Evolutionary conservation across 768 basidiomycete species (phyloP).

Genomic region (Pulveroboletus sp.): DNA sequence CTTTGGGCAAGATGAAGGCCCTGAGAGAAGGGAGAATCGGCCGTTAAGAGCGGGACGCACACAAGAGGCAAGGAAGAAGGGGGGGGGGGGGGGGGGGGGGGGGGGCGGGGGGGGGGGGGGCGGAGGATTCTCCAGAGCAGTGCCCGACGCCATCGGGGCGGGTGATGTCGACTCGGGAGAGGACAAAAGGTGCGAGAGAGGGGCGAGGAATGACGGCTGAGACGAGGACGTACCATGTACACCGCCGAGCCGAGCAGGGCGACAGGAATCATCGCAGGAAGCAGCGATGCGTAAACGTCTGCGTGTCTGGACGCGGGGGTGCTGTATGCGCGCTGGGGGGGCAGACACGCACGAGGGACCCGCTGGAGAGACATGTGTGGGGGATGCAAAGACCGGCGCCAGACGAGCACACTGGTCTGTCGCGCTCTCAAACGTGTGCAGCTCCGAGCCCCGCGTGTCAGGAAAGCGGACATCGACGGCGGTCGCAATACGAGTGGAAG

Average conservation of each 20-base stretch:
- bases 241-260: slow-evolving; percentile 74
- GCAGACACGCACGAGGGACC: not conserved
- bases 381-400: no score
- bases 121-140: no score
- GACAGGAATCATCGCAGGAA: slow-evolving; percentile 76
- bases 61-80: not conserved
- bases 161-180: not conserved
- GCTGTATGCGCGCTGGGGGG: slow-evolving; percentile 5
- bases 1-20: slow-evolving; percentile 61
- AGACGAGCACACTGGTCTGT: not conserved
- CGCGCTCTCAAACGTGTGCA: no score
- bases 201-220: not conserved
- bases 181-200: not conserved
- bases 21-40: slow-evolving; percentile 33
- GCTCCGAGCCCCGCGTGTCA: no score
- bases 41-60: slow-evolving; percentile 8
- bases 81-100: no score
- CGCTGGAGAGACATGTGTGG: not conserved
- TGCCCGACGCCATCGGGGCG: slow-evolving; percentile 7
- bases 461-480: no score
- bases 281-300: slow-evolving; percentile 60
- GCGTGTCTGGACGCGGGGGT: slow-evolving; percentile 41
- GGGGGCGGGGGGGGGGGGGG: no score
- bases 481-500: no score
- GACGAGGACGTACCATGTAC: slow-evolving; percentile 51